Evolutionary conservation across 768 basidiomycete genomes (phyloP).

Genomic region (Serendipita sp.): DNA sequence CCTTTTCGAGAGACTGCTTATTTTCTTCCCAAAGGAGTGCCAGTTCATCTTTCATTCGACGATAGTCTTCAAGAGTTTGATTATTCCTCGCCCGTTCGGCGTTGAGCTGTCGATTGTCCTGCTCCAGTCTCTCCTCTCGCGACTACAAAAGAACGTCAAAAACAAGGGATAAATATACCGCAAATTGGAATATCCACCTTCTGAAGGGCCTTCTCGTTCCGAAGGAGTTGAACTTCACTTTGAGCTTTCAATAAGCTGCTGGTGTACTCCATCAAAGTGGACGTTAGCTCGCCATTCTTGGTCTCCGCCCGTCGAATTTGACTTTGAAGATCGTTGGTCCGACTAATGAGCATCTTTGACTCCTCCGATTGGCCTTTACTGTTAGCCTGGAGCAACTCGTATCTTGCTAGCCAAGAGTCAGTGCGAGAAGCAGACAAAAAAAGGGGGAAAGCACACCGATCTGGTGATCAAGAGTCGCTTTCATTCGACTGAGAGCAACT

Average conservation of each 20-base stretch:
- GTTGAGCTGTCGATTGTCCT: slow-evolving; percentile 1
- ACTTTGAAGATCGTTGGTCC: neutral
- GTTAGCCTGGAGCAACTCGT: neutral
- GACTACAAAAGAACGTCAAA: neutral
- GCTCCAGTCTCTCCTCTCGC: neutral
- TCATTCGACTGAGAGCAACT: neutral
- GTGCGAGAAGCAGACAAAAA: neutral
- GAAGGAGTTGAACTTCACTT: neutral
- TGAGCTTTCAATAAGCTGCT: neutral
- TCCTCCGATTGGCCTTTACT: neutral
- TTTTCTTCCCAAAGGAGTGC: slow-evolving; percentile 88
- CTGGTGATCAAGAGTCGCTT: neutral
- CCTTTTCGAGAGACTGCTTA: slow-evolving; percentile 44
- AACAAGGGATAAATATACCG: neutral
- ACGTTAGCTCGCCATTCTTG: neutral
- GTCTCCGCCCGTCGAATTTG: neutral
- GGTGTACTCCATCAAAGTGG: neutral
- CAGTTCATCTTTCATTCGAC: slow-evolving; percentile 63
- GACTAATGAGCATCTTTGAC: neutral
- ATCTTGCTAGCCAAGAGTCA: neutral
- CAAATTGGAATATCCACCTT: neutral
- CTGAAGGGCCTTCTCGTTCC: slow-evolving; percentile 2
- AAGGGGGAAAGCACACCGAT: neutral
- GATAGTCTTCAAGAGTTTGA: slow-evolving; percentile 5
- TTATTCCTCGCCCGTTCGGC: neutral